Percentiles rank a stretch among this genome's conserved stretches.
Conservation (phyloP, 495 filamentous ascomycete genomes). For the Parmelia sp. region DNA sequence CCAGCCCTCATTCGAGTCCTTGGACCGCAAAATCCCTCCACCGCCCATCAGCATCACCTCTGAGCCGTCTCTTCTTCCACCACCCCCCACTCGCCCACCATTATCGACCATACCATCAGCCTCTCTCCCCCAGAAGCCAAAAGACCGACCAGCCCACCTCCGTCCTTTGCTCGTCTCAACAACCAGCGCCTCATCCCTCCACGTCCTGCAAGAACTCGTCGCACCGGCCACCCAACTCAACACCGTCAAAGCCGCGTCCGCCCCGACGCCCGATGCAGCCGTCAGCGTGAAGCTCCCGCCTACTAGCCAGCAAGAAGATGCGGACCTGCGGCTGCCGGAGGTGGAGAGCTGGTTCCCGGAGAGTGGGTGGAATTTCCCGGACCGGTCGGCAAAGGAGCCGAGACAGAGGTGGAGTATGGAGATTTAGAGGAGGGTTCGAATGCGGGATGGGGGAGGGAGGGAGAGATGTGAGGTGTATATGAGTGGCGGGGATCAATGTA, state of each 20-base stretch:
- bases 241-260: background rate
- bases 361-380: slow-evolving; percentile 13
- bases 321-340: slow-evolving; percentile 12
- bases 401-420: slow-evolving; percentile 26
- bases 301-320: slow-evolving; percentile 15
- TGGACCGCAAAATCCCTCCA: slow-evolving; percentile 10
- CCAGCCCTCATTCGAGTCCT: slow-evolving; percentile 3
- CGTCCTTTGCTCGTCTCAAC: slow-evolving; percentile 17
- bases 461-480: background rate
- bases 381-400: background rate
- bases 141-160: slow-evolving; percentile 9
- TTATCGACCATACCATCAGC: slow-evolving; percentile 23
- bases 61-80: slow-evolving; percentile 4
- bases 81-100: slow-evolving; percentile 10
- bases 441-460: background rate
- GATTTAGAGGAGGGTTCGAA: background rate
- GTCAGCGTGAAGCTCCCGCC: slow-evolving; percentile 15
- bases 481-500: background rate
- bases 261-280: slow-evolving; percentile 12
- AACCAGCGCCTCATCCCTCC: slow-evolving; percentile 21
- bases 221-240: slow-evolving; percentile 18
- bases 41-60: slow-evolving; percentile 8
- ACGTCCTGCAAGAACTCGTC: slow-evolving; percentile 20
- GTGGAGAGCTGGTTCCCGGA: slow-evolving; percentile 16
- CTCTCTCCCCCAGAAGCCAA: slow-evolving; percentile 10